Evolutionary conservation across 169 alveolate species (phyloP), one percentile per base, ranked within the genome.

Genomic region (Cytauxzoon felis): DNA sequence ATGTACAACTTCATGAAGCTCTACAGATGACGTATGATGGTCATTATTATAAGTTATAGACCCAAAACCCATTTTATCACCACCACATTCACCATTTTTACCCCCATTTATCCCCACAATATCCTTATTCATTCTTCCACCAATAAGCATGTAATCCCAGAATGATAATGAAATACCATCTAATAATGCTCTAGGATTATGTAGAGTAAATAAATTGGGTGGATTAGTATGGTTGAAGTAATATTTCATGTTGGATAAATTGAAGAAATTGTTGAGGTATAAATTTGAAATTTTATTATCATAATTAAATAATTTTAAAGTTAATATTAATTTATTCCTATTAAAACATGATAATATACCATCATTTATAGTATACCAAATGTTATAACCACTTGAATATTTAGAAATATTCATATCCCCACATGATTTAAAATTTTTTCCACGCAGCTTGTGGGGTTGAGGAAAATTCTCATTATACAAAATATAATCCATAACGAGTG

Each of bases 71-170:
- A n/a, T n/a, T n/a, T n/a, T n/a, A n/a, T n/a, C n/a, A n/a, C n/a
- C n/a, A n/a, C n/a, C n/a, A n/a, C n/a, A n/a, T n/a, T n/a, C n/a
- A n/a, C n/a, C n/a, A n/a, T n/a, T n/a, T n/a, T n/a, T n/a, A n/a
- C n/a, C n/a, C n/a, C n/a, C n/a, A n/a, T n/a, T n/a, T n/a, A n/a
- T n/a, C n/a, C n/a, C n/a, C n/a, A n/a, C n/a, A n/a, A n/a, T n/a
- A n/a, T n/a, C n/a, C n/a, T n/a, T n/a, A n/a, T n/a, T n/a, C n/a
- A n/a, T n/a, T n/a, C n/a, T 2, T 1, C 54, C 78, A 6, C 24
- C 36, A 16, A 63, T 18, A 23, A 18, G n/a, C 27, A 73, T 40
- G 29, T 73, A 52, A 47, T 73, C 83, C 83, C 83, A 73, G 6
- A 33, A 26, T n/a, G 83, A 73, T 19, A 73, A 49, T 16, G 47